Conservation (phyloP, 2,329 filamentous ascomycete species). For the Calonectria leucothoes region DNA sequence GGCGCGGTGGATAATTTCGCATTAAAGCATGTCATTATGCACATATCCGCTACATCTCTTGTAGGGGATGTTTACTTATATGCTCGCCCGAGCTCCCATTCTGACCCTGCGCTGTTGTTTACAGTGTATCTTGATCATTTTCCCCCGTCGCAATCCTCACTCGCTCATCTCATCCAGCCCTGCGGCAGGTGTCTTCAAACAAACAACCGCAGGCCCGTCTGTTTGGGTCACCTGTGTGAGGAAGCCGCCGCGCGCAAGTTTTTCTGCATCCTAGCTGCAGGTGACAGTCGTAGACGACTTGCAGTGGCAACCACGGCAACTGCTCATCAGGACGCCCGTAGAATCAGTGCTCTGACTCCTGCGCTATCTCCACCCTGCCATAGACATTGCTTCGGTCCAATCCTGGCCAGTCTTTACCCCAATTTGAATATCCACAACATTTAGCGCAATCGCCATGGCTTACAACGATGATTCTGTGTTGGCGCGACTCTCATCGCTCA, state of each 20-base stretch:
- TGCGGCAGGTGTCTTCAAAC: conserved; percentile 28
- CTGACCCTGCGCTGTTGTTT: conserved; percentile 36
- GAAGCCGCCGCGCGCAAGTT: conserved; percentile 30
- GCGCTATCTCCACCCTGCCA: conserved; percentile 17
- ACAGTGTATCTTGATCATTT: conserved; percentile 33
- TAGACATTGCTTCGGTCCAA: conserved; percentile 4
- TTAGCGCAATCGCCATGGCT: conserved; percentile 70
- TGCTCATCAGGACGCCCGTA: conserved; percentile 33
- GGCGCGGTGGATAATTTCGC: conserved; percentile 33
- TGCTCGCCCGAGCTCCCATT: conserved; percentile 36
- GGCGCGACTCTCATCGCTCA: conserved; percentile 93
- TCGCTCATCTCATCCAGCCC: conserved; percentile 30
- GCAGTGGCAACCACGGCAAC: conserved; percentile 43
- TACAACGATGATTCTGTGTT: conserved; percentile 96
- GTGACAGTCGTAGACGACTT: conserved; percentile 44
- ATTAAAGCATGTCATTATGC: conserved; percentile 31
- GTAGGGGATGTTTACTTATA: conserved; percentile 38
- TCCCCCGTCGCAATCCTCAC: conserved; percentile 30
- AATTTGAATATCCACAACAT: background rate
- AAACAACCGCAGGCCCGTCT: conserved; percentile 14
- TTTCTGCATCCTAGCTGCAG: conserved; percentile 37
- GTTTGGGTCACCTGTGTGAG: conserved; percentile 19
- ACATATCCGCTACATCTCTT: conserved; percentile 35
- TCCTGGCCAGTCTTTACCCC: background rate
- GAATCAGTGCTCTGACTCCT: conserved; percentile 31